Conservation (phyloP, 164 flowering plant species). For the Annona cherimola region DNA sequence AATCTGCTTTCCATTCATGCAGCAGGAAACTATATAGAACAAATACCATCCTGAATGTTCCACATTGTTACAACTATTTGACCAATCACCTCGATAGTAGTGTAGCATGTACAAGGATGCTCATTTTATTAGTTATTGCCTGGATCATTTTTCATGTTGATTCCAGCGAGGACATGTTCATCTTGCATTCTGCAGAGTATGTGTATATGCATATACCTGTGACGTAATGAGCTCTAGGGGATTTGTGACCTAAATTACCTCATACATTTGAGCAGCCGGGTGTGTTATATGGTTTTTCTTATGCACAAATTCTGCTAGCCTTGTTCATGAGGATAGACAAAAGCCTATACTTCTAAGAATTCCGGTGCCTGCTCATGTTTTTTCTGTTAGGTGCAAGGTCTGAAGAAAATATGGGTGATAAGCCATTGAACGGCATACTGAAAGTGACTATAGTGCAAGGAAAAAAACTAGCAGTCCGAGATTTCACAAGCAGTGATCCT, state of each 20-base stretch:
- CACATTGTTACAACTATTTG: too few relatives aligned
- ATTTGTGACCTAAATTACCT: background rate
- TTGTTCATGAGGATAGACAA: background rate
- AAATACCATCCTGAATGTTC: too few relatives aligned
- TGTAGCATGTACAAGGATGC: too few relatives aligned
- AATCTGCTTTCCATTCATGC: too few relatives aligned
- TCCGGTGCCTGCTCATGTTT: background rate
- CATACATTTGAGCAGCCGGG: background rate
- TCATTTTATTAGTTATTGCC: too few relatives aligned
- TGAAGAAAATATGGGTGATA: conserved; percentile 1
- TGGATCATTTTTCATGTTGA: background rate
- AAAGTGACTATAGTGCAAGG: conserved; percentile 66
- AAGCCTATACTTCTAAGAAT: background rate
- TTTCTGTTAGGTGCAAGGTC: background rate
- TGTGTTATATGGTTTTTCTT: background rate
- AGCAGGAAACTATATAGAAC: too few relatives aligned
- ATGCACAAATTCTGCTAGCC: background rate
- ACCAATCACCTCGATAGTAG: too few relatives aligned
- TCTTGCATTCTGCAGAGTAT: background rate
- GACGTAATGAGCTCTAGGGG: background rate
- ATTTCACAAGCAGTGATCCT: conserved; percentile 83
- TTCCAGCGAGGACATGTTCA: background rate
- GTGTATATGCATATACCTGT: background rate
- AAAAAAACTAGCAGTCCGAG: conserved; percentile 55
- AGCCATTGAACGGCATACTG: conserved; percentile 50